Evolutionary conservation across 768 basidiomycete genomes (phyloP), one percentile per base, ranked within the genome.

Genomic region (Lactarius quietus): DNA sequence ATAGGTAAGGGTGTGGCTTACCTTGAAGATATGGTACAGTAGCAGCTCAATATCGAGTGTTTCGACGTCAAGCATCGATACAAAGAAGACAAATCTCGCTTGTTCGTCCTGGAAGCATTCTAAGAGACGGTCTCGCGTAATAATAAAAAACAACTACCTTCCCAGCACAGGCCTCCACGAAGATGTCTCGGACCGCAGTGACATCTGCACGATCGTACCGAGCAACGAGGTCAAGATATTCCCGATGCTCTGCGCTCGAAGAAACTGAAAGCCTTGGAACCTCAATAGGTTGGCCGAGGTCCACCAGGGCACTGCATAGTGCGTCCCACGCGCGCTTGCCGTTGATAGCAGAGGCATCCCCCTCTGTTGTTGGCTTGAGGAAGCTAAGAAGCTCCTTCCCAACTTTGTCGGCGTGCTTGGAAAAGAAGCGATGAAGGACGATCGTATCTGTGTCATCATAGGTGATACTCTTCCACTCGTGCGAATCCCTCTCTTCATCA

Each of bases 251-350:
- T 0, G 72, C 67, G 23, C 82, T 83, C 31, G 77, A 70, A 23
- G 79, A 68, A 1, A 71, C 70, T 0, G 90, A 86, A n/a, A 85
- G 76, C 57, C 79, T 80, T 1, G 92, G 90, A 8, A 85, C 82
- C 65, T 89, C 87, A 29, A 88, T 75, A 7, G 86, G 86, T 35
- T 85, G 81, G 28, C 88, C 88, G 35, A 92, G 82, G 68, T 94
- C 92, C 17, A 93, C 90, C 3, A 94, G 81, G 18, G 90, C 79
- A 35, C 85, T 84, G 70, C 92, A 93, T 33, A 94, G 79, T 18
- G 82, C 82, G 70, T 93, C 89, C 93, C 93, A 94, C 1, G 90
- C 86, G n/a, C 84, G 84, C 74, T 91, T 93, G 5, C 90, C 90
- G 26, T 80, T 84, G 63, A 84, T 72, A 8, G 82, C 83, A 31